Evolutionary conservation across 1,284 basidiomycete species (phyloP).

Genomic region (Puccinia brachypodii): DNA sequence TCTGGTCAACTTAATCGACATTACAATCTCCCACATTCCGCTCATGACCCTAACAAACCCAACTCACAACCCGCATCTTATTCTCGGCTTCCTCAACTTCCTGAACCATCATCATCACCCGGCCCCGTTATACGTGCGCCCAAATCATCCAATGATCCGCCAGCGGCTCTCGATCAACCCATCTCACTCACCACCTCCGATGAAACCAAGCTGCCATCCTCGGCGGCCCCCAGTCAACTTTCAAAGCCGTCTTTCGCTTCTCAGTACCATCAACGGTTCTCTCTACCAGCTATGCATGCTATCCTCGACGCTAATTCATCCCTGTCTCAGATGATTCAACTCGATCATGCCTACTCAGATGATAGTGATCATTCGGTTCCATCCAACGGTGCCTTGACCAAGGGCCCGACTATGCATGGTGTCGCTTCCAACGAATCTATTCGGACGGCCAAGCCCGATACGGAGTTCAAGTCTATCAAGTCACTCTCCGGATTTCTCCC

Average conservation of each 20-base stretch:
- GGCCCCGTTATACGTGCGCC: background rate
- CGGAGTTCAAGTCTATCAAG: slow-evolving; percentile 4
- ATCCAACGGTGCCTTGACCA: slow-evolving; percentile 10
- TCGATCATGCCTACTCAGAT: background rate
- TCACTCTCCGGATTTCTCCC: background rate
- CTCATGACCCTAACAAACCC: slow-evolving; percentile 14
- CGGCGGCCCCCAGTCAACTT: background rate
- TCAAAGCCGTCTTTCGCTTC: background rate
- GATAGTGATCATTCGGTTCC: background rate
- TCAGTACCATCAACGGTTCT: background rate
- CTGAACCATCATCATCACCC: background rate
- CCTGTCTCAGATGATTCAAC: slow-evolving; percentile 3
- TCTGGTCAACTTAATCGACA: slow-evolving; percentile 19
- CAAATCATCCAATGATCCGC: background rate
- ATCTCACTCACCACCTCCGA: background rate
- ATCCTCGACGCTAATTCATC: background rate
- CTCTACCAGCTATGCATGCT: slow-evolving; percentile 20
- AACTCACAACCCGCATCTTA: background rate
- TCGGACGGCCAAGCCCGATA: slow-evolving; percentile 50
- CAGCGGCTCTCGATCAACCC: background rate
- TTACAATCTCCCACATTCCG: background rate
- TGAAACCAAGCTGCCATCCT: background rate
- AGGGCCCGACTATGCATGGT: slow-evolving; percentile 49
- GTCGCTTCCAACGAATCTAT: slow-evolving; percentile 52
- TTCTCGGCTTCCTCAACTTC: background rate